phyloP scores from a whole-genome alignment of 352 stramenopile genomes.

The Pythium phragmiticola region DNA sequence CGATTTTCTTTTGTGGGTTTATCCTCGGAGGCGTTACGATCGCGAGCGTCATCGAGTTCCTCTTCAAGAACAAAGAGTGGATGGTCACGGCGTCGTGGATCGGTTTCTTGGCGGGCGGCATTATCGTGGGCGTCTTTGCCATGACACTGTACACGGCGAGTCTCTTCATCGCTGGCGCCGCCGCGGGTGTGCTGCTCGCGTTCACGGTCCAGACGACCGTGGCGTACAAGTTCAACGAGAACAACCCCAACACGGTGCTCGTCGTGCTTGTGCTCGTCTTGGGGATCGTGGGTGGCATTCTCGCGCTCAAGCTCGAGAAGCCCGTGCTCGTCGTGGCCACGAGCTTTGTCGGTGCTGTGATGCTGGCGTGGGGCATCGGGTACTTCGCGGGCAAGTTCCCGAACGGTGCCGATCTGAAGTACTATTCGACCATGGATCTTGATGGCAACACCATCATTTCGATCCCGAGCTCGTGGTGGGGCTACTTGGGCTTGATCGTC shows the following conservation, averaged over 20 bases:
- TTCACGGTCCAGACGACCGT: conserved; percentile 50
- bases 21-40: conserved; percentile 40
- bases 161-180: conserved; percentile 43
- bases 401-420: conserved; percentile 45
- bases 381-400: conserved; percentile 63
- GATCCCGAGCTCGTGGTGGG: conserved; percentile 23
- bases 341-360: conserved; percentile 43
- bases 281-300: conserved; percentile 34
- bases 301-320: conserved; percentile 52
- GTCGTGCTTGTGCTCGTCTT: conserved; percentile 44
- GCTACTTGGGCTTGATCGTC: not conserved
- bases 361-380: conserved; percentile 44
- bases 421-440: conserved; percentile 25
- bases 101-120: conserved; percentile 43
- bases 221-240: conserved; percentile 32
- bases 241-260: conserved; percentile 43
- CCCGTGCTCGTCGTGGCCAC: conserved; percentile 55
- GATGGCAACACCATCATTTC: conserved; percentile 26
- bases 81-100: conserved; percentile 51
- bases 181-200: conserved; percentile 39
- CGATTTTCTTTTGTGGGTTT: conserved; percentile 47
- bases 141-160: conserved; percentile 45
- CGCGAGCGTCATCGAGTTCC: conserved; percentile 30
- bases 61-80: conserved; percentile 31
- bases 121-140: conserved; percentile 34